Evolutionary conservation across 2,329 filamentous ascomycete species (phyloP).

Genomic region (Beauveria scarabaeidicola): DNA sequence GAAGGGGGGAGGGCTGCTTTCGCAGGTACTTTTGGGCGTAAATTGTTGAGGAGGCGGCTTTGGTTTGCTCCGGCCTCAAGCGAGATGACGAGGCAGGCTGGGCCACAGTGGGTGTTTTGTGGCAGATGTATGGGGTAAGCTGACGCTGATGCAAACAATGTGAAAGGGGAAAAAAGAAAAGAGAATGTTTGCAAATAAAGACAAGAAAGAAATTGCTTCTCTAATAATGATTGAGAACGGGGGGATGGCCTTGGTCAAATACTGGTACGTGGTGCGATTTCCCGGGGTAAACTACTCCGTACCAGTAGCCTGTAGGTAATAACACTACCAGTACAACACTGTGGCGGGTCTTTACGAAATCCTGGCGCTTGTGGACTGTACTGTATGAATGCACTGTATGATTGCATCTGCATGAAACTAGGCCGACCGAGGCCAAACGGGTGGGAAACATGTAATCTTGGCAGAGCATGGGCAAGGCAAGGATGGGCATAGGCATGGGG

Average conservation of each 20-base stretch:
- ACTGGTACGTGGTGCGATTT: not conserved
- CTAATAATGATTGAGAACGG: not conserved
- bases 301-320: too few species aligned
- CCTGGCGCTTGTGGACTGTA: not conserved
- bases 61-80: not conserved
- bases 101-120: not conserved
- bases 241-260: not conserved
- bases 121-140: not conserved
- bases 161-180: not conserved
- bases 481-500: not conserved
- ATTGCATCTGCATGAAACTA: conserved; percentile 6
- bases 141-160: not conserved
- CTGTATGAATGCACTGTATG: not conserved
- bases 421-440: not conserved
- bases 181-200: not conserved
- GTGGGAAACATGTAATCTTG: not conserved
- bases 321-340: not conserved
- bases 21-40: not conserved
- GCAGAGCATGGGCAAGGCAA: not conserved
- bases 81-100: conserved; percentile 10
- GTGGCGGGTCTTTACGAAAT: not conserved
- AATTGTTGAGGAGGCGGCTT: conserved; percentile 5
- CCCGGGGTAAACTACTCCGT: not conserved
- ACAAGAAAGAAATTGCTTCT: not conserved
- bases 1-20: not conserved